Conservation (phyloP, 805 yeast genomes). For the Sugiyamaella boreocaroliniensis region DNA sequence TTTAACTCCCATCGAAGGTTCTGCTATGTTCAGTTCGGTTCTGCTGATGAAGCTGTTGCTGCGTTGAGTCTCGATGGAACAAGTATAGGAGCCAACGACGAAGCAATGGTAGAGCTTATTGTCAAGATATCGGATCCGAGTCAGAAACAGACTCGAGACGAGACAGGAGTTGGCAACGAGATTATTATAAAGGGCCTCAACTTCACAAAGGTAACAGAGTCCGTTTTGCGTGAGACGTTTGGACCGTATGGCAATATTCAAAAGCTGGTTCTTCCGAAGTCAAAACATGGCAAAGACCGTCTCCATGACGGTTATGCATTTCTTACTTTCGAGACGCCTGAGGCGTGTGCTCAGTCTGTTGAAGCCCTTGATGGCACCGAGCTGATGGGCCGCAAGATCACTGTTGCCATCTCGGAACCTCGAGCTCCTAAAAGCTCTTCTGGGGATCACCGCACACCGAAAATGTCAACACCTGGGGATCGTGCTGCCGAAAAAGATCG, state of each 20-base stretch:
- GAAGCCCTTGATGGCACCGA: constrained; percentile 36
- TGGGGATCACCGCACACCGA: background rate
- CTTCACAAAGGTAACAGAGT: constrained; percentile 36
- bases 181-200: constrained; percentile 49
- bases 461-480: background rate
- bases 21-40: constrained; percentile 58
- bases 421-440: background rate
- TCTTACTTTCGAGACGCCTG: constrained; percentile 40
- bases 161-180: constrained; percentile 50
- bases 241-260: constrained; percentile 48
- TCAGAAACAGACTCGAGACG: constrained; percentile 34
- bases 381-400: constrained; percentile 43
- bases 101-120: constrained; percentile 34
- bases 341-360: constrained; percentile 43
- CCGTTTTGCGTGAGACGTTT: constrained; percentile 38
- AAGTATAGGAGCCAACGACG: constrained; percentile 2
- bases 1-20: constrained; percentile 55
- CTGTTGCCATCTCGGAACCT: constrained; percentile 41
- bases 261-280: constrained; percentile 43
- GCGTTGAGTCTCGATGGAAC: constrained; percentile 28
- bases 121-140: constrained; percentile 61
- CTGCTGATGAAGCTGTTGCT: constrained; percentile 37
- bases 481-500: background rate
- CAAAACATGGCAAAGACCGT: constrained; percentile 28
- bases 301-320: constrained; percentile 63